phyloP scores from a whole-genome alignment of 305 asterid species.

The Petunia hybrid region DNA sequence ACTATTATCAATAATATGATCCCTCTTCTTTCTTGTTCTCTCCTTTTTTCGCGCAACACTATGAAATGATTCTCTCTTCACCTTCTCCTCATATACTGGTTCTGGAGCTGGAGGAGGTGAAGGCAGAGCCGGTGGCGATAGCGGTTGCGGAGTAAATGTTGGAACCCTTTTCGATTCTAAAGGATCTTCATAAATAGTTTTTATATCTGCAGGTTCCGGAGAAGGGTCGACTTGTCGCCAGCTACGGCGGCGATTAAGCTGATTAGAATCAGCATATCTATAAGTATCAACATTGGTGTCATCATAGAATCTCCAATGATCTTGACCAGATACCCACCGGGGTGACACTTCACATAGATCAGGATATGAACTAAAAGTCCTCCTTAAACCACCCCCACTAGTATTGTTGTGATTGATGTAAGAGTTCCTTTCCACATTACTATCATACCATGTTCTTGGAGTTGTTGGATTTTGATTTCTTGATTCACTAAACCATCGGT shows the following conservation, averaged over 20 bases:
- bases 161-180: slow-evolving; percentile 28
- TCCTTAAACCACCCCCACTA: slow-evolving; percentile 45
- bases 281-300: slow-evolving; percentile 56
- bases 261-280: slow-evolving; percentile 47
- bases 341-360: slow-evolving; percentile 74
- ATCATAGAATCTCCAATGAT: slow-evolving; percentile 57
- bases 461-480: slow-evolving; percentile 13
- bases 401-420: slow-evolving; percentile 30
- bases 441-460: slow-evolving; percentile 24
- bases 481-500: slow-evolving; percentile 45
- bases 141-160: slow-evolving; percentile 35
- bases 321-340: slow-evolving; percentile 48
- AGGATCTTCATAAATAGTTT: slow-evolving; percentile 50
- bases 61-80: slow-evolving; percentile 39
- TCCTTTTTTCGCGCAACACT: slow-evolving; percentile 45
- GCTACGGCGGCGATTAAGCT: slow-evolving; percentile 69
- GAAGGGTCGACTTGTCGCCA: slow-evolving; percentile 52
- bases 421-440: slow-evolving; percentile 42
- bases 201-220: slow-evolving; percentile 39
- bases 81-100: slow-evolving; percentile 37
- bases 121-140: slow-evolving; percentile 23
- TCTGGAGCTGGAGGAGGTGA: slow-evolving; percentile 11
- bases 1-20: slow-evolving; percentile 21
- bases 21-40: slow-evolving; percentile 40
- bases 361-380: slow-evolving; percentile 76